phyloP scores from a whole-genome alignment of 257 asterid genomes.

The Solanum stenotomum region DNA sequence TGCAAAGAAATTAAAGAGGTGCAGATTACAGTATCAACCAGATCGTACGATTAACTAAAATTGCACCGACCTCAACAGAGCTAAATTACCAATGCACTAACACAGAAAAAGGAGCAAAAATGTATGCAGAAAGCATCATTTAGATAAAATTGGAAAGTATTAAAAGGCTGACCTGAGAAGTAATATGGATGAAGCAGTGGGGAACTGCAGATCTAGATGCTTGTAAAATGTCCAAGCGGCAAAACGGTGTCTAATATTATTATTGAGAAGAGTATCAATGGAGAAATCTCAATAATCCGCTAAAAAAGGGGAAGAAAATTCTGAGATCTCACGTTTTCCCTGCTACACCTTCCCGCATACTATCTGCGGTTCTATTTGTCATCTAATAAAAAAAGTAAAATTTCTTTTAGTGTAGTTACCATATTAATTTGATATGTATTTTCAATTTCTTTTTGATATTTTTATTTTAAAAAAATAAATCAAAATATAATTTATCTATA shows the following conservation, averaged over 20 bases:
- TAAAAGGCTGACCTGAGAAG: background rate
- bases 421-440: no score
- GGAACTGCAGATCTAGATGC: conserved; percentile 4
- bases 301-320: background rate
- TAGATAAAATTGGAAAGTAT: background rate
- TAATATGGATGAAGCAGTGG: background rate
- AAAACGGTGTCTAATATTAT: background rate
- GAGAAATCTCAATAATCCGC: background rate
- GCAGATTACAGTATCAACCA: background rate
- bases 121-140: background rate
- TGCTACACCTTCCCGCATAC: background rate
- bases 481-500: no score
- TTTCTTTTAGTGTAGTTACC: background rate
- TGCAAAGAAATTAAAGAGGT: background rate
- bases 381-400: background rate
- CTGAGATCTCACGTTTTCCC: background rate
- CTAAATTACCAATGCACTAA: background rate
- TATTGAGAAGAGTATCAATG: background rate
- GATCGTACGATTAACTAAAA: background rate
- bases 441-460: no score
- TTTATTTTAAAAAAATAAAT: no score
- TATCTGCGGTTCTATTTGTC: background rate
- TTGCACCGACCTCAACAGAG: background rate
- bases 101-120: background rate
- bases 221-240: background rate